phyloP scores from a whole-genome alignment of 257 asterid species.

The Scutellaria galericulata region DNA sequence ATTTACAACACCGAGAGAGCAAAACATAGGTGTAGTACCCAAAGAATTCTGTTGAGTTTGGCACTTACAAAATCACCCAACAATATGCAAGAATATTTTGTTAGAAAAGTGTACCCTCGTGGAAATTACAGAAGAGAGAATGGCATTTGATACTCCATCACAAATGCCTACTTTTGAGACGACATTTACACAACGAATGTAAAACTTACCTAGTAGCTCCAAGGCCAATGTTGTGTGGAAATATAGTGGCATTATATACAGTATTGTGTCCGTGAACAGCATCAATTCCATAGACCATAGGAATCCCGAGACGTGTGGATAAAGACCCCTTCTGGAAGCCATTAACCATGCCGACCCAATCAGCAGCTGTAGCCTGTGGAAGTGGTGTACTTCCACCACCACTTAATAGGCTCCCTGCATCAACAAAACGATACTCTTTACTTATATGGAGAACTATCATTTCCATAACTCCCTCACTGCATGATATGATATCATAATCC shows the following conservation, averaged over 20 bases:
- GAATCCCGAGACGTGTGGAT: conserved; percentile 83
- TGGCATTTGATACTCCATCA: too few species aligned
- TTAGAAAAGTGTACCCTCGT: neutral
- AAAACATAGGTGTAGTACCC: too few species aligned
- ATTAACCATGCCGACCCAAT: conserved; percentile 86
- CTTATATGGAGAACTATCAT: neutral
- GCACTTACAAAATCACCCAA: conserved; percentile 5
- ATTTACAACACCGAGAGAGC: too few species aligned
- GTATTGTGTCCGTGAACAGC: conserved; percentile 91
- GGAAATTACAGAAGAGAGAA: too few species aligned
- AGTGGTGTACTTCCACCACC: conserved; percentile 94
- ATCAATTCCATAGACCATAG: conserved; percentile 90
- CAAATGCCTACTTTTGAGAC: neutral
- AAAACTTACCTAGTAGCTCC: conserved; percentile 78
- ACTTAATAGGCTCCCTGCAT: conserved; percentile 79
- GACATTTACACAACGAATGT: conserved; percentile 13
- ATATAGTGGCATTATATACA: conserved; percentile 81
- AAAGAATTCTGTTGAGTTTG: neutral
- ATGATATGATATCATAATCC: neutral
- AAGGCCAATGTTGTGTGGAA: conserved; percentile 89
- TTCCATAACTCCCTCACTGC: neutral
- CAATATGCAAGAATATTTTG: neutral
- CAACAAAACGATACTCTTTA: neutral
- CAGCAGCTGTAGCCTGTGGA: conserved; percentile 67
- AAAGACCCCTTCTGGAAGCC: conserved; percentile 72